Conservation (phyloP, 2,329 filamentous ascomycete species). For the Colletotrichum cordylinicola region DNA sequence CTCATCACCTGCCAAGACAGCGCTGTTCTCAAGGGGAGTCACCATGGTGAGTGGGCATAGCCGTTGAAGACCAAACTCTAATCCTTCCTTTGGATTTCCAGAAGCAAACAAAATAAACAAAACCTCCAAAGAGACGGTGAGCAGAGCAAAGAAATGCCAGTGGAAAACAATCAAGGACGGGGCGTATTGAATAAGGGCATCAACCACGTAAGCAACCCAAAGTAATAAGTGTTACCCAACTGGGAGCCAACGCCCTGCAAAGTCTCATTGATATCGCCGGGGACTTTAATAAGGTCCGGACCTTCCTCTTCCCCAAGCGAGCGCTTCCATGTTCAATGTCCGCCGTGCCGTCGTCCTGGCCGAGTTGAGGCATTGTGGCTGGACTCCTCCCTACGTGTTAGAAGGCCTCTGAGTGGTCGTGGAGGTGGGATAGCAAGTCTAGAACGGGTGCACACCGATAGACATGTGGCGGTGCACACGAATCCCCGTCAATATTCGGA, state of each 20-base stretch:
- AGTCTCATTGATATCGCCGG: background rate
- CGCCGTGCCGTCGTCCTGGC: background rate
- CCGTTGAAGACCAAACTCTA: background rate
- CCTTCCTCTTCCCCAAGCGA: background rate
- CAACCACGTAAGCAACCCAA: background rate
- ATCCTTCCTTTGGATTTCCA: background rate
- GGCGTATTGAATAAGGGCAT: background rate
- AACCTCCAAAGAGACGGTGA: background rate
- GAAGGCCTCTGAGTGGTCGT: background rate
- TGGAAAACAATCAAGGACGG: background rate
- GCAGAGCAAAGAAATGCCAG: background rate
- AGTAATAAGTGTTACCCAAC: background rate
- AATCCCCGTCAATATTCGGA: conserved; percentile 11
- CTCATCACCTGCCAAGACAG: conserved; percentile 41
- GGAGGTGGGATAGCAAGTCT: background rate
- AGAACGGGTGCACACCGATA: background rate
- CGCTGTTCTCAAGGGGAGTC: background rate
- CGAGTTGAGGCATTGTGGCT: conserved; percentile 6
- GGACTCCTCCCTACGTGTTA: background rate
- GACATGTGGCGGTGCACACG: conserved; percentile 18
- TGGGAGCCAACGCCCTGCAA: background rate
- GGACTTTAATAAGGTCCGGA: conserved; percentile 2
- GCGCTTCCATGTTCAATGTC: background rate
- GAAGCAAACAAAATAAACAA: background rate
- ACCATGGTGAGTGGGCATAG: conserved; percentile 3